phyloP scores from a whole-genome alignment of 1,284 basidiomycete genomes.

The Blastosporella zonata region DNA sequence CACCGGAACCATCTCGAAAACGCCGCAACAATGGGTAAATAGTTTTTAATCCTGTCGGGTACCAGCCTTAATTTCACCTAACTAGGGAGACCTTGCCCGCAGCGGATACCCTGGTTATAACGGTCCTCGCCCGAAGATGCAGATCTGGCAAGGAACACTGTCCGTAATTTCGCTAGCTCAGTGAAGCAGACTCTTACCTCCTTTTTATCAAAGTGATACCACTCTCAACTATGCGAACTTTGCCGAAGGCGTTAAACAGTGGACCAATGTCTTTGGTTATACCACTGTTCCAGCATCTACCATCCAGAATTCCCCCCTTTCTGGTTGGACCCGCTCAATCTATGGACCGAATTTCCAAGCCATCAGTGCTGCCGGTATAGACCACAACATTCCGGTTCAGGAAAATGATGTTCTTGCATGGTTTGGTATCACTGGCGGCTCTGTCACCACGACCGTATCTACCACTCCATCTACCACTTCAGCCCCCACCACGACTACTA shows the following conservation, averaged over 20 bases:
- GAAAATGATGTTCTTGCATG: conserved; percentile 35
- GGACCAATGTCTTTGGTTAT: conserved; percentile 46
- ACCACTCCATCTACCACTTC: conserved; percentile 17
- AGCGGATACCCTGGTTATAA: conserved; percentile 49
- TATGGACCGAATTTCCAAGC: conserved; percentile 48
- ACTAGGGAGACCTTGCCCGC: conserved; percentile 42
- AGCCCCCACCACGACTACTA: conserved; percentile 19
- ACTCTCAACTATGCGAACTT: conserved; percentile 51
- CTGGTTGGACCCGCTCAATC: conserved; percentile 40
- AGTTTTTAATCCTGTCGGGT: background rate
- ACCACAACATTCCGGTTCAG: conserved; percentile 43
- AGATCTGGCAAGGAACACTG: conserved; percentile 55
- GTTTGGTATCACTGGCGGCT: conserved; percentile 32
- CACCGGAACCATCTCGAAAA: conserved; percentile 41
- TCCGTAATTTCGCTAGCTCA: conserved; percentile 24
- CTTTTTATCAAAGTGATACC: conserved; percentile 37
- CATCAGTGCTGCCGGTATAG: conserved; percentile 40
- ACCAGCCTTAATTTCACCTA: conserved; percentile 1
- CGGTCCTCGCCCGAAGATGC: conserved; percentile 48
- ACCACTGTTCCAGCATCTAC: conserved; percentile 37
- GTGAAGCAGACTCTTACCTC: background rate
- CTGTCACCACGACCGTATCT: conserved; percentile 13
- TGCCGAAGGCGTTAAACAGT: conserved; percentile 47
- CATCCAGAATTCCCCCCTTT: conserved; percentile 34
- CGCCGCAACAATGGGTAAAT: conserved; percentile 47